Evolutionary conservation across 164 flowering plant species (phyloP).

Genomic region (Magnolia sinica): DNA sequence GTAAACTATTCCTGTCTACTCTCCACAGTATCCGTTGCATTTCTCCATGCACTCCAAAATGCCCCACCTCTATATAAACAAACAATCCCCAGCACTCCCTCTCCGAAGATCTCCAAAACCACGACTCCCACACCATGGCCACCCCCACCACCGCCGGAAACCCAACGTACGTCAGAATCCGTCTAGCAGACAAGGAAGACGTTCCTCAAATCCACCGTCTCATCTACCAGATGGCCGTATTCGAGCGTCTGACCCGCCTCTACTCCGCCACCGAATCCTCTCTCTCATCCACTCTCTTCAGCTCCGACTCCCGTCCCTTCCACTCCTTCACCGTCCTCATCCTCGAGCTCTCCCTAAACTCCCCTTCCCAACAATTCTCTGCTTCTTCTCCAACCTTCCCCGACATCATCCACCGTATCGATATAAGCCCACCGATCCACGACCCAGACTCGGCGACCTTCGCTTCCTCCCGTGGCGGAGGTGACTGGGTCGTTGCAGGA

Average conservation of each 20-base stretch:
- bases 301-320: conserved; percentile 55
- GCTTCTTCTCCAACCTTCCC: conserved; percentile 16
- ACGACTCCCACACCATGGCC: background rate
- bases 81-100: background rate
- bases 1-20: too few species aligned
- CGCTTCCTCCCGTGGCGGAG: conserved; percentile 8
- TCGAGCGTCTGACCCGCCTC: conserved; percentile 68
- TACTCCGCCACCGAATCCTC: conserved; percentile 68
- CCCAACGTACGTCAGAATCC: conserved; percentile 38
- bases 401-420: conserved; percentile 26
- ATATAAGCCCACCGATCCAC: conserved; percentile 32
- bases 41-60: too few species aligned
- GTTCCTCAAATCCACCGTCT: conserved; percentile 74
- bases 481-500: conserved; percentile 53
- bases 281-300: conserved; percentile 73
- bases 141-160: conserved; percentile 10
- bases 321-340: conserved; percentile 75
- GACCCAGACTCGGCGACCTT: conserved; percentile 56
- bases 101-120: background rate
- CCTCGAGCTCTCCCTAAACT: conserved; percentile 51
- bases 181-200: conserved; percentile 56
- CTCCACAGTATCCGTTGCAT: too few species aligned
- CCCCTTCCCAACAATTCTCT: conserved; percentile 8
- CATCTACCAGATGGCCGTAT: conserved; percentile 87
- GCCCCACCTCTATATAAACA: too few species aligned